Base-by-base conservation (phyloP, 202 grass and related monocot genomes). In the Panicum hallii region DNA sequence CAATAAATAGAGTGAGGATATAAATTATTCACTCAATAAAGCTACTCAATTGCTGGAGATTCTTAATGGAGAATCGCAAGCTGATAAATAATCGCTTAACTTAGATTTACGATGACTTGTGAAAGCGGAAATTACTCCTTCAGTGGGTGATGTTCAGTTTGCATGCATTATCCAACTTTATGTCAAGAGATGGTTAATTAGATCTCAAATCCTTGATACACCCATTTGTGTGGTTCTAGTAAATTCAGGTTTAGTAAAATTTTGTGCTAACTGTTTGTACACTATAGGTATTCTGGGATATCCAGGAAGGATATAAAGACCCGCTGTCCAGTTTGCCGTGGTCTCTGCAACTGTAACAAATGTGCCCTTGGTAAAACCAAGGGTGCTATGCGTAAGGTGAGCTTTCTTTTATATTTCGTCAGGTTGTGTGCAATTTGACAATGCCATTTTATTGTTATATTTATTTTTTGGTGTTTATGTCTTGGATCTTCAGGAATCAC, bases 281-380 rank as follows among this genome's bases (percentile, higher is more conserved):
- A 16, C 5, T 85, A 28, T 64, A 99, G 97, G 97, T 99, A 97
- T 83, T 82, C 75, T 80, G 87, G 48, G 45, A 90, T 97, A 77
- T 85, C 93, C 44, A 94, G 90, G 91, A 88, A 79, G 72, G 97
- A 99, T 56, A 91, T 97, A 74, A 97, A 99, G 71, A 73, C 30
- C 6, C 48, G 74, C 32, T 97, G 93, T 73, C 92, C 97, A 57
- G 94, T 91, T 82, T 99, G 97, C 73, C 77, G 92, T 55, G 90
- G 87, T 23, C 80, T 48, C 78, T 97, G 97, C 57, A 66, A 89
- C 85, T 99, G 93, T 87, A 75, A 87, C 72, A 75, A 36, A 45
- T 99, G 97, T 85, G 86, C 57, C 67, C 54, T 86, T 80, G 54
- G 84, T 81, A 48, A 44, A 55, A 77, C 57, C 20, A 91, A 86